Evolutionary conservation across 1,284 basidiomycete genomes (phyloP), one percentile per base, ranked within the genome.

Genomic region (Anthracocystis panici-leucophaei): DNA sequence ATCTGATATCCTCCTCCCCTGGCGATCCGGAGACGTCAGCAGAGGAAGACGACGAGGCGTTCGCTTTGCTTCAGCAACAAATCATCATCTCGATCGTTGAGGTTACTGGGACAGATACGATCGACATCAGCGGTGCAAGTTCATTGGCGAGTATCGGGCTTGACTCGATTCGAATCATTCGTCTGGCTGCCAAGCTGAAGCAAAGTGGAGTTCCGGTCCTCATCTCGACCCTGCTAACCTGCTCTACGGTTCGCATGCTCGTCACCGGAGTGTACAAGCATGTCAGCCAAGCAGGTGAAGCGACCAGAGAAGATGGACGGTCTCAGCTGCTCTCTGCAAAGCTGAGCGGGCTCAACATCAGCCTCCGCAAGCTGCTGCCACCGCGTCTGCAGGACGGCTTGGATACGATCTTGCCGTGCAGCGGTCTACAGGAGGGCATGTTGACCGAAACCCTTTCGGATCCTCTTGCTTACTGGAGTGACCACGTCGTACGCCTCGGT

Each of bases 101-200:
- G 18, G 40, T 62, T 40, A 62, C 60, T 11, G 60, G 52, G 18
- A 62, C 60, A 8, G 14, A 23, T 10, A 9, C 18, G 21, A 14
- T 31, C 16, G 46, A 62, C 38, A 62, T 62, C 53, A 31, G 29
- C 48, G 21, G 14, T 11, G 27, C 48, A 21, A 64, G 62, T 38
- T 48, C 49, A 9, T 41, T 64, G 16, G 48, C 55, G 2, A 57
- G 55, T 18, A 29, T 64, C 12, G 62, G 62, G 9, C 49, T 64
- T 8, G 62, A 64, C 29, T 64, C 62, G 8, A 64, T 64, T 21
- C 54, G 55, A 21, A 14, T 27, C 25, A 57, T 64, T 23, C 62
- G 62, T 16, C 50, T 64, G 23, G 54, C 62, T 21, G 62, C 33
- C 23, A 64, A 64, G 55, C 49, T 64, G 27, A 49, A 62, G 53